Evolutionary conservation across 768 basidiomycete species (phyloP).

Genomic region (Suillus brevipes): DNA sequence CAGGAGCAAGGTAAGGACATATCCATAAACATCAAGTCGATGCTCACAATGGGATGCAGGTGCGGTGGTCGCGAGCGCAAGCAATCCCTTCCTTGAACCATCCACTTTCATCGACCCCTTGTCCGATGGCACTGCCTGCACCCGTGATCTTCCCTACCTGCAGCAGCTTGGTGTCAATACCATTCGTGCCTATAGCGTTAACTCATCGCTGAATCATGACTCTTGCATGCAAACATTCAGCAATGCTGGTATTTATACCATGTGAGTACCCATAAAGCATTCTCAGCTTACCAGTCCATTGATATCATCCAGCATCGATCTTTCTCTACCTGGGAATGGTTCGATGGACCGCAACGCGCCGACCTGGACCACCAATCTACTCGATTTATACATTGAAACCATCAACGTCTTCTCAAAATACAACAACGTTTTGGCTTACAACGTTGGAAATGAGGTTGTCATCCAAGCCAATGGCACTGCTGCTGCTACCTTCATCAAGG

Average conservation of each 20-base stretch:
- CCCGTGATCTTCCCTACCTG: slow-evolving; percentile 78
- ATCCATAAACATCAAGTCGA: not conserved
- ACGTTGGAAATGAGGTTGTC: slow-evolving; percentile 86
- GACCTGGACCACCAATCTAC: slow-evolving; percentile 78
- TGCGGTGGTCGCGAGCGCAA: slow-evolving; percentile 39
- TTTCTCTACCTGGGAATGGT: slow-evolving; percentile 82
- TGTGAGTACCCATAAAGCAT: slow-evolving; percentile 50
- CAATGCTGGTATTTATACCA: slow-evolving; percentile 81
- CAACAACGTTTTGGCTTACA: slow-evolving; percentile 86
- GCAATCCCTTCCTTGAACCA: slow-evolving; percentile 70
- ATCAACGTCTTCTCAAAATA: slow-evolving; percentile 82
- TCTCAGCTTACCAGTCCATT: slow-evolving; percentile 11
- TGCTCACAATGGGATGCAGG: slow-evolving; percentile 25
- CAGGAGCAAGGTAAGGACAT: slow-evolving; percentile 67
- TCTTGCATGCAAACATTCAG: slow-evolving; percentile 79
- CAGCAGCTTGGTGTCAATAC: slow-evolving; percentile 77
- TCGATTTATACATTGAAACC: slow-evolving; percentile 75
- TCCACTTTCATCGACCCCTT: slow-evolving; percentile 81
- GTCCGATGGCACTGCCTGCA: slow-evolving; percentile 62
- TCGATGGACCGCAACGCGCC: slow-evolving; percentile 76
- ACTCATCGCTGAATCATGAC: slow-evolving; percentile 82
- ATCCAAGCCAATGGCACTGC: slow-evolving; percentile 52
- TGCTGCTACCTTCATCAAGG: slow-evolving; percentile 81
- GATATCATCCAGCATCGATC: slow-evolving; percentile 64
- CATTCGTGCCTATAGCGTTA: slow-evolving; percentile 84